phyloP scores from a whole-genome alignment of 2,329 filamentous ascomycete species.

The Aspergillus piperis region DNA sequence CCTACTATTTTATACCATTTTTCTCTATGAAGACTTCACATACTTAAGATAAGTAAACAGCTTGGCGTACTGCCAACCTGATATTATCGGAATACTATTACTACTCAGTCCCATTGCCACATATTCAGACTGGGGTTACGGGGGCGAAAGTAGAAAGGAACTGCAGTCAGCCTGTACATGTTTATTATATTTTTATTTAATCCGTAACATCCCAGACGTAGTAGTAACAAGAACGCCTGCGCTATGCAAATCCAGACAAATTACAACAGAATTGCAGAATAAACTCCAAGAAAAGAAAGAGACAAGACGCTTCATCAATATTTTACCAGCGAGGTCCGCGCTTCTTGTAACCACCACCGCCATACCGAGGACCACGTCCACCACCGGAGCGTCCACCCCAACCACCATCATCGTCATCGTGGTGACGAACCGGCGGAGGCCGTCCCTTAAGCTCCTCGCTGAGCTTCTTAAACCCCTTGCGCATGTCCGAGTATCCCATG shows the following conservation, averaged over 20 bases:
- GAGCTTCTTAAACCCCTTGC: conserved; percentile 85
- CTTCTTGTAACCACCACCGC: conserved; percentile 49
- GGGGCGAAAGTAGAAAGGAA: neutral
- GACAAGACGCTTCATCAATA: conserved; percentile 5
- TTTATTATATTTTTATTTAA: conserved; percentile 26
- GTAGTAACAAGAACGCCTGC: conserved; percentile 41
- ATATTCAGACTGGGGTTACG: fast-evolving
- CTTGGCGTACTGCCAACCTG: too few relatives aligned
- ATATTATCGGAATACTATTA: too few relatives aligned
- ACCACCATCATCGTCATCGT: conserved; percentile 54
- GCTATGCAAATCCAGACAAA: conserved; percentile 42
- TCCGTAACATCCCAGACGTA: conserved; percentile 28
- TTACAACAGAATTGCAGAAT: conserved; percentile 16
- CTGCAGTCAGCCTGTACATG: conserved; percentile 15
- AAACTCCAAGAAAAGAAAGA: conserved; percentile 10
- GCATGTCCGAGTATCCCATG: conserved; percentile 95
- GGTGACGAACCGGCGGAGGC: conserved; percentile 60
- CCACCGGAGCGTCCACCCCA: conserved; percentile 45
- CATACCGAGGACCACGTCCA: conserved; percentile 46
- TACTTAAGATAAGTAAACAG: neutral
- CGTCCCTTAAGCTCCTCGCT: conserved; percentile 81
- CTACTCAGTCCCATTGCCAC: neutral
- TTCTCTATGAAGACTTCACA: neutral
- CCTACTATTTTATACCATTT: neutral
- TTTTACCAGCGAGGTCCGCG: conserved; percentile 46